Evolutionary conservation across 2,329 filamentous ascomycete genomes (phyloP).

Genomic region (Pseudocercospora fijiensis): DNA sequence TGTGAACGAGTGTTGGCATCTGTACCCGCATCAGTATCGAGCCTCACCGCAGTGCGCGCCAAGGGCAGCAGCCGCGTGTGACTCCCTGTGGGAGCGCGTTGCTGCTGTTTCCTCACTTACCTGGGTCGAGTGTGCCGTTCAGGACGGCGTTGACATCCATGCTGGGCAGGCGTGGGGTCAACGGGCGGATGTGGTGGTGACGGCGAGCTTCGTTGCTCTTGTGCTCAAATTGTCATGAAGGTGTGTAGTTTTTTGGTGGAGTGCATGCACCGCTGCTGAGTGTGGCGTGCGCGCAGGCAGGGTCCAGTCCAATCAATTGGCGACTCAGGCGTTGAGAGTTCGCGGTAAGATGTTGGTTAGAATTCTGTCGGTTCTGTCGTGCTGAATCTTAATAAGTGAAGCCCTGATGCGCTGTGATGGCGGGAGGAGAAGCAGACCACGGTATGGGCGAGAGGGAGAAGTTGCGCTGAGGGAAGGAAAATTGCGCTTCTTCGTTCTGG

Average conservation of each 20-base stretch:
- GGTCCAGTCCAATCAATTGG: conserved; percentile 2
- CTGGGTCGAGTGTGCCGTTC: conserved; percentile 91
- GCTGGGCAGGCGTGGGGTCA: conserved; percentile 45
- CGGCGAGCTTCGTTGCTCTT: conserved; percentile 30
- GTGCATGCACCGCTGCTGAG: background rate
- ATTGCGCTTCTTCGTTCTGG: background rate
- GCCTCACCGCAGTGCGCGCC: conserved; percentile 24
- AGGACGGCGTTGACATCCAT: conserved; percentile 99
- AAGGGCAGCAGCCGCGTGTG: conserved; percentile 13
- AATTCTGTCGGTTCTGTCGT: background rate
- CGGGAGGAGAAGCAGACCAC: background rate
- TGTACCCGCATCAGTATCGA: conserved; percentile 44
- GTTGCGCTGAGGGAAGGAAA: no score
- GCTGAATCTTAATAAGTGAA: background rate
- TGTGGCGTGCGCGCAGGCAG: background rate
- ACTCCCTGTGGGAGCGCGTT: conserved; percentile 4
- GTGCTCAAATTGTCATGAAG: conserved; percentile 17
- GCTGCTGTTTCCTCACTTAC: conserved; percentile 57
- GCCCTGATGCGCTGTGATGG: background rate
- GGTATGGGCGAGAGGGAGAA: no score
- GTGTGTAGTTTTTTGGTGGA: conserved; percentile 7
- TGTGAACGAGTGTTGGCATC: conserved; percentile 86
- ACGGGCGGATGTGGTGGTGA: background rate
- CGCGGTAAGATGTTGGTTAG: background rate
- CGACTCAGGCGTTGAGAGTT: background rate